Evolutionary conservation across 176 grass and related monocot species (phyloP).

Genomic region (Luzula sylvatica): DNA sequence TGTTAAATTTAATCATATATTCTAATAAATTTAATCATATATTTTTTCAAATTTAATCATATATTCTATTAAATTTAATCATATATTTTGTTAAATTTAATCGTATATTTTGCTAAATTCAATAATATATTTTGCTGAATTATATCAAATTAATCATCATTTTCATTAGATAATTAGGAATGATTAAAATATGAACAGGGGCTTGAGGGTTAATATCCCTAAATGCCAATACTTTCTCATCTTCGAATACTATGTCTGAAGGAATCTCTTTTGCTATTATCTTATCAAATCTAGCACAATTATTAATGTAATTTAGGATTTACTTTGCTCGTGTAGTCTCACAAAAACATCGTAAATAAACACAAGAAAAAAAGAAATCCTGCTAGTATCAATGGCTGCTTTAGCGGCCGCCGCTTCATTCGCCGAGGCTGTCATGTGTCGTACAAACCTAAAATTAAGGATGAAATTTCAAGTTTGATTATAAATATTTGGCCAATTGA

Average conservation of each 20-base stretch:
- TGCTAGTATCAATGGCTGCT: constrained; percentile 47
- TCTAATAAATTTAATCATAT: too few relatives aligned
- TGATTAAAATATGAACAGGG: constrained; percentile 75
- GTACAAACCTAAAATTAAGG: constrained; percentile 31
- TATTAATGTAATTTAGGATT: neutral
- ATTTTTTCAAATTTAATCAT: too few relatives aligned
- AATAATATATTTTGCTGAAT: too few relatives aligned
- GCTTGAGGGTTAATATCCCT: constrained; percentile 85
- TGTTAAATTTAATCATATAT: too few relatives aligned
- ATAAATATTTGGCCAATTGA: neutral
- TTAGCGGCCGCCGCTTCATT: constrained; percentile 74
- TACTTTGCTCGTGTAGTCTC: neutral
- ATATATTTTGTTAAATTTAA: too few relatives aligned
- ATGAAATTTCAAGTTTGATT: too few relatives aligned
- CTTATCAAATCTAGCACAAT: constrained; percentile 71
- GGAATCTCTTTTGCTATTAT: constrained; percentile 91
- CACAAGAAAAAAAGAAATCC: neutral
- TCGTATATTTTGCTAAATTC: too few relatives aligned
- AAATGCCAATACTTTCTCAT: constrained; percentile 90
- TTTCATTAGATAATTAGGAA: constrained; percentile 68
- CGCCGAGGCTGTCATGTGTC: constrained; percentile 46
- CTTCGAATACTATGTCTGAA: constrained; percentile 63
- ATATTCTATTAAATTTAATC: too few relatives aligned
- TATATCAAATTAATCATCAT: too few relatives aligned
- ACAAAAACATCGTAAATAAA: neutral